A percentile compares a stretch with the other conserved stretches of the same genome.
phyloP scores from a whole-genome alignment of 2,329 filamentous ascomycete species.

The Sphaerostilbella broomeana region DNA sequence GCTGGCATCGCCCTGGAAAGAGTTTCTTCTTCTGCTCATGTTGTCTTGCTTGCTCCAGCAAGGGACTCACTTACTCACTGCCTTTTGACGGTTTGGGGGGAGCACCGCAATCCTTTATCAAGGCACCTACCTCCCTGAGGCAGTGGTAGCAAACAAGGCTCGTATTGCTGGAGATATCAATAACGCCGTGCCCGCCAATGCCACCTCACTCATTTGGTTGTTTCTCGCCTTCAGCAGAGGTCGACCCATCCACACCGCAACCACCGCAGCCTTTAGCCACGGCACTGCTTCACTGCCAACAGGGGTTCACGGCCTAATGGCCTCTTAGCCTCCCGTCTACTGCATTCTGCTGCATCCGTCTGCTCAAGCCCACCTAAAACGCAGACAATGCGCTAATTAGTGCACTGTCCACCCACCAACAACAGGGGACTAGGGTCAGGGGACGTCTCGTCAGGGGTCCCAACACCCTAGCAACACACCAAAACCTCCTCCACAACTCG shows the following conservation, averaged over 20 bases:
- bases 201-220: conserved; percentile 1
- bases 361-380: no score
- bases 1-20: no score
- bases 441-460: conserved; percentile 11
- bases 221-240: not conserved
- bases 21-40: no score
- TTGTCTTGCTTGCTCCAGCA: no score
- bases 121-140: no score
- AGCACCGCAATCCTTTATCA: no score
- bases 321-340: conserved; percentile 10
- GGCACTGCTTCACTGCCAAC: conserved; percentile 9
- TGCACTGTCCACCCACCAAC: conserved; percentile 8
- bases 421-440: conserved; percentile 7
- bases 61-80: no score
- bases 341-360: no score
- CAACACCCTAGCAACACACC: conserved; percentile 7
- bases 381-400: conserved; percentile 1
- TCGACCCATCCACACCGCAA: conserved; percentile 10
- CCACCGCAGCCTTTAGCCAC: conserved; percentile 10
- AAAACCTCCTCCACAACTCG: conserved; percentile 13
- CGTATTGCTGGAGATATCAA: no score
- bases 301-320: conserved; percentile 13
- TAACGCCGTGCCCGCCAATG: no score
- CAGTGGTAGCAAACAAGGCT: no score
- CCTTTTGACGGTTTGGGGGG: no score